A percentile compares a stretch with the other conserved stretches of the same genome.
Evolutionary conservation across 192 early-diverging fungal genomes (phyloP).

Genomic region (Gonapodya prolifera): DNA sequence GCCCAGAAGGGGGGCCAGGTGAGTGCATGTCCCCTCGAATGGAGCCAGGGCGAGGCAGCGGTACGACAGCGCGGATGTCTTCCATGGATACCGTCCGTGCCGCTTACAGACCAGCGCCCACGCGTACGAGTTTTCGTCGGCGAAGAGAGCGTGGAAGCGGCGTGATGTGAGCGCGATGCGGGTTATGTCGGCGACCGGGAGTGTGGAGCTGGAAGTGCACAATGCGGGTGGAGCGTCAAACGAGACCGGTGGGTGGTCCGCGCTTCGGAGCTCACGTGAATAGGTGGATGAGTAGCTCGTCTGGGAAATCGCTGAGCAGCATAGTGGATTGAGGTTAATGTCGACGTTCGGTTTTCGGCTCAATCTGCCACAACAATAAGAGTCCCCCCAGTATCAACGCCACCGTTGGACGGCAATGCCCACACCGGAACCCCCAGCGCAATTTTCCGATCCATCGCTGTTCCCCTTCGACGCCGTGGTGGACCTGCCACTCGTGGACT

Average conservation of each 20-base stretch:
- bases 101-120: neutral
- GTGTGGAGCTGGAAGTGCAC: neutral
- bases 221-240: too few species aligned
- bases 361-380: too few species aligned
- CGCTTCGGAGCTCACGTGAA: too few species aligned
- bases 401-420: too few species aligned
- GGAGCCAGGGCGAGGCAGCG: neutral
- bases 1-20: neutral
- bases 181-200: neutral
- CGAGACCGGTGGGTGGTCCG: too few species aligned
- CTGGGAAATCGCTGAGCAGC: neutral
- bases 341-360: too few species aligned
- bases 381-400: too few species aligned
- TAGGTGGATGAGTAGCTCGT: neutral
- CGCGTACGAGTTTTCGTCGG: neutral
- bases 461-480: neutral
- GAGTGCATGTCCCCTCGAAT: neutral
- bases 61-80: neutral
- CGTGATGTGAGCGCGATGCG: neutral
- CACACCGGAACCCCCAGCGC: too few species aligned
- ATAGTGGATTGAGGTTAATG: too few species aligned
- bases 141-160: neutral
- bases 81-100: neutral
- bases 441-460: conserved; percentile 2
- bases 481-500: neutral